Conservation (phyloP, 2,329 filamentous ascomycete genomes). For the Cladosporium velox region DNA sequence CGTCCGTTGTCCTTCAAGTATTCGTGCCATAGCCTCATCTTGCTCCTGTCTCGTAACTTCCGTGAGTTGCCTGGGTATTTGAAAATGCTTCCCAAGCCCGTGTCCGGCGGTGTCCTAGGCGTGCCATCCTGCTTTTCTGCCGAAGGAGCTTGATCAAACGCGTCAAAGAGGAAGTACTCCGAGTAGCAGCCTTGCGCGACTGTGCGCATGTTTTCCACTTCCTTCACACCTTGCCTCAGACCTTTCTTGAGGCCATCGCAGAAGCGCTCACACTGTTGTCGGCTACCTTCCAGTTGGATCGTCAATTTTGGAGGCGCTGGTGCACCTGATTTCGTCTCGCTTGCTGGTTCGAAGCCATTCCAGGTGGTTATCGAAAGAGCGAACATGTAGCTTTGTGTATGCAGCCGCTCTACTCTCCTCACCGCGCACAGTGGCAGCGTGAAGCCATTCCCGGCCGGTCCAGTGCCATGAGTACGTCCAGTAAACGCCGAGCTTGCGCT, state of each 20-base stretch:
- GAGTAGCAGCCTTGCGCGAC: slow-evolving; percentile 88
- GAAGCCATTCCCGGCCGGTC: slow-evolving; percentile 93
- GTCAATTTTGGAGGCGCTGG: slow-evolving; percentile 83
- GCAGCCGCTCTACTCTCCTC: slow-evolving; percentile 84
- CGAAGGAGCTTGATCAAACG: slow-evolving; percentile 49
- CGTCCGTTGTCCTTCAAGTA: slow-evolving; percentile 91
- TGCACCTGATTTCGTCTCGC: slow-evolving; percentile 48
- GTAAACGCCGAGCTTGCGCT: slow-evolving; percentile 82
- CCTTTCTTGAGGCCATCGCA: slow-evolving; percentile 94
- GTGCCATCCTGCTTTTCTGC: slow-evolving; percentile 39
- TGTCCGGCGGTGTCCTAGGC: slow-evolving; percentile 68
- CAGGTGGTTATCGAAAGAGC: slow-evolving; percentile 88
- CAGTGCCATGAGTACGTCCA: slow-evolving; percentile 88
- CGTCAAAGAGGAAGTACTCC: slow-evolving; percentile 62
- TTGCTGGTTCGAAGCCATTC: slow-evolving; percentile 46
- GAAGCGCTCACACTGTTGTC: slow-evolving; percentile 89
- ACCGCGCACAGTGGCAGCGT: slow-evolving; percentile 91
- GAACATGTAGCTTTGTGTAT: slow-evolving; percentile 90
- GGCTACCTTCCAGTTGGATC: slow-evolving; percentile 84
- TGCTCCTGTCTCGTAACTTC: slow-evolving; percentile 90
- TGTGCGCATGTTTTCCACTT: slow-evolving; percentile 78
- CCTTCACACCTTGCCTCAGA: slow-evolving; percentile 80
- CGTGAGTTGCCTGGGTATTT: slow-evolving; percentile 92
- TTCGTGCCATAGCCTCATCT: slow-evolving; percentile 97
- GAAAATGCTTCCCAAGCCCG: slow-evolving; percentile 88